Evolutionary conservation across 2,329 filamentous ascomycete genomes (phyloP).

Genomic region (Endocalyx cinctus): DNA sequence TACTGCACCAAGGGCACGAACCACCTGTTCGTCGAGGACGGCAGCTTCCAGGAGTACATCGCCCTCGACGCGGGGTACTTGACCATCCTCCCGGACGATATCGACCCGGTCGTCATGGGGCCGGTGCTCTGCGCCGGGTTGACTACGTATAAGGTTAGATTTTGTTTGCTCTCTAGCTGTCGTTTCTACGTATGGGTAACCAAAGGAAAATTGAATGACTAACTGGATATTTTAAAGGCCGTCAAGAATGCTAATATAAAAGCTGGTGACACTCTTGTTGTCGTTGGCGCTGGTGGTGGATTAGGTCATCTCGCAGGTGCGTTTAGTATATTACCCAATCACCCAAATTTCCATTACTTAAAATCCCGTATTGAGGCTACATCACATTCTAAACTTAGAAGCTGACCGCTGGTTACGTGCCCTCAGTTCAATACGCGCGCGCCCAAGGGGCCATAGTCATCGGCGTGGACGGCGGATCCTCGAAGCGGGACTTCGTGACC

Average conservation of each 20-base stretch:
- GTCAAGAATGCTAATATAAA: constrained; percentile 35
- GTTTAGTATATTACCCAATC: no score
- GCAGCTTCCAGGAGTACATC: constrained; percentile 40
- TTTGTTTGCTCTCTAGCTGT: no score
- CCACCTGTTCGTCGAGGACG: constrained; percentile 41
- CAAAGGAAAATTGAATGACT: no score
- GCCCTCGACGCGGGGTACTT: constrained; percentile 38
- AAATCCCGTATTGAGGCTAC: no score
- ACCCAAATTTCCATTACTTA: no score
- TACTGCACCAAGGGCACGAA: constrained; percentile 37
- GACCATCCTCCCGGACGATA: constrained; percentile 36
- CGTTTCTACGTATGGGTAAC: no score
- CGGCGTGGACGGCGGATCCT: constrained; percentile 33
- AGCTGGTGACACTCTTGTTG: constrained; percentile 35
- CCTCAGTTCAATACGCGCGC: constrained; percentile 37
- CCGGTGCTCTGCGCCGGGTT: constrained; percentile 40
- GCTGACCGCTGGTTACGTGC: no score
- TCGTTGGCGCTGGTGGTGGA: constrained; percentile 41
- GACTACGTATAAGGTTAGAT: constrained; percentile 36
- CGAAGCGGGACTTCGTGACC: constrained; percentile 33
- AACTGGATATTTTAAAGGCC: constrained; percentile 30
- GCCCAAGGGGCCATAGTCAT: constrained; percentile 37
- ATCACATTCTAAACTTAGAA: neutral
- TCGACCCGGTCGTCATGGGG: constrained; percentile 34
- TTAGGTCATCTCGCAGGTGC: constrained; percentile 39